Conservation (phyloP, 257 asterid genomes). For the Striga asiatica region DNA sequence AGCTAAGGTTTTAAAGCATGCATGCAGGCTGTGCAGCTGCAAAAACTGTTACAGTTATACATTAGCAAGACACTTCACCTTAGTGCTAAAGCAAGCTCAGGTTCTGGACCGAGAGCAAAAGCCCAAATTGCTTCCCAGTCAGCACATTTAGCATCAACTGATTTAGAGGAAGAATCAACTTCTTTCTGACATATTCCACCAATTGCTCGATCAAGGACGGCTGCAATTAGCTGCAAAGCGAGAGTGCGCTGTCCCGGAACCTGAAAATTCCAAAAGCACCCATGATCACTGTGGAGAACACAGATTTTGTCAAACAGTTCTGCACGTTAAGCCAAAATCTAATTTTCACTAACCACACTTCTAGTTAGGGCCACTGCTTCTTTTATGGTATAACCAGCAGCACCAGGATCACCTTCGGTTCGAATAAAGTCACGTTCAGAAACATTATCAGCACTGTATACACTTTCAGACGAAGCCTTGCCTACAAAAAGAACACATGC, state of each 20-base stretch:
- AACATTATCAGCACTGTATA: constrained; percentile 43
- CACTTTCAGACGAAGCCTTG: constrained; percentile 27
- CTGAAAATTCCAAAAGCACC: constrained; percentile 35
- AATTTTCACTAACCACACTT: constrained; percentile 63
- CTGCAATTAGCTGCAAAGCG: constrained; percentile 72
- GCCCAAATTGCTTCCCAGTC: constrained; percentile 99
- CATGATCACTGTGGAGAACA: constrained; percentile 16
- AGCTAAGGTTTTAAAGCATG: neutral
- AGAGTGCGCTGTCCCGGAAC: constrained; percentile 84
- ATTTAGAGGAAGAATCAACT: constrained; percentile 27
- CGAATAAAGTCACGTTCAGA: constrained; percentile 76
- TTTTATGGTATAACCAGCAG: constrained; percentile 81
- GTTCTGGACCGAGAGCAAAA: constrained; percentile 93
- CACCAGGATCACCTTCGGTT: constrained; percentile 97
- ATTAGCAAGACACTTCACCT: constrained; percentile 31
- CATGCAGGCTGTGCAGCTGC: no score
- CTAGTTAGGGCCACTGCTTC: constrained; percentile 81
- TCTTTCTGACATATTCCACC: constrained; percentile 28
- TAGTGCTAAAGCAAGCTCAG: constrained; percentile 82
- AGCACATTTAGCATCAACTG: constrained; percentile 21
- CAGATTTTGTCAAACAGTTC: constrained; percentile 3
- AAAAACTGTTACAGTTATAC: constrained; percentile 6
- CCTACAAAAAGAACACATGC: constrained; percentile 29
- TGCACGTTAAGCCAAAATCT: neutral
- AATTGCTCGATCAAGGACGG: constrained; percentile 56